Percentiles rank a stretch among this genome's conserved stretches.
Conservation (phyloP, 2,329 filamentous ascomycete species). For the Colletotrichum coccodes region DNA sequence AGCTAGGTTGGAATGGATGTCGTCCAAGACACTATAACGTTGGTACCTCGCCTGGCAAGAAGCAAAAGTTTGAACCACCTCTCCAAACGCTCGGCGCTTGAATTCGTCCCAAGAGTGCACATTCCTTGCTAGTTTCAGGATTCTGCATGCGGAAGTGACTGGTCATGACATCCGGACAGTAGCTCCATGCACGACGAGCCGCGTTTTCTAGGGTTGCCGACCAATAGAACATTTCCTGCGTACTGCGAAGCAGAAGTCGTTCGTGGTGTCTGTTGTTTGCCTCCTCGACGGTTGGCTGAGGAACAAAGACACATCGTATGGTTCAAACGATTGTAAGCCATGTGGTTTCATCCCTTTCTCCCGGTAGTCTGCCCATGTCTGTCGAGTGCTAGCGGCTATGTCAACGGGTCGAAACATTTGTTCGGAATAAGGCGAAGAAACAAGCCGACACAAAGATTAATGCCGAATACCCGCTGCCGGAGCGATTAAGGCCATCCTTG, state of each 20-base stretch:
- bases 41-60: background rate
- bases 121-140: constrained; percentile 29
- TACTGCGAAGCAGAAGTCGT: background rate
- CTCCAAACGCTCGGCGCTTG: background rate
- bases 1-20: constrained; percentile 6
- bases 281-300: background rate
- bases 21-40: background rate
- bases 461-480: background rate
- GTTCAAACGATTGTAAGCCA: background rate
- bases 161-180: constrained; percentile 19
- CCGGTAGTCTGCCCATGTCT: background rate
- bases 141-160: constrained; percentile 31
- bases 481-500: constrained; percentile 2
- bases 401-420: background rate
- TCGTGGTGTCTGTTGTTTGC: background rate
- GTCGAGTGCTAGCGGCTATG: background rate
- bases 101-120: constrained; percentile 20
- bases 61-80: background rate
- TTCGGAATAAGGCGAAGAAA: background rate
- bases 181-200: constrained; percentile 17
- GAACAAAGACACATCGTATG: background rate
- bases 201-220: background rate
- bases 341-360: background rate
- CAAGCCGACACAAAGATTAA: background rate
- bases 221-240: constrained; percentile 13